These are phyloP conservation scores for Dillenia suffruticosa DNA, from an alignment of 164 flowering plant genomes.

Conservation along the genomic window DNA sequence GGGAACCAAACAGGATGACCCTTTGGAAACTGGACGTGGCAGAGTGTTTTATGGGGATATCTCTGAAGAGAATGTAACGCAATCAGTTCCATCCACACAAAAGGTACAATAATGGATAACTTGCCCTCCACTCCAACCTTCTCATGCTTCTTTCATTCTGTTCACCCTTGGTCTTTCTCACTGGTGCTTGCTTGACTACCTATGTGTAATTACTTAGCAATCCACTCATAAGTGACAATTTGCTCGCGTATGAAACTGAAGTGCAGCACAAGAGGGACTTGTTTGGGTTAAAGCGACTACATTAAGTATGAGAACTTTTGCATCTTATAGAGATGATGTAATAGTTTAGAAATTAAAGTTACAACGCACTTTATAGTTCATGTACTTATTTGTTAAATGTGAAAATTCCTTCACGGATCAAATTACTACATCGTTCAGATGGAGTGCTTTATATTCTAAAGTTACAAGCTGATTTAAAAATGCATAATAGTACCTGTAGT, in stretches of 20 bases:
- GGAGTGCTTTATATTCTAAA: background rate
- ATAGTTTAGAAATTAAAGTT: no score
- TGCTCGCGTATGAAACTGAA: no score
- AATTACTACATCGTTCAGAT: no score
- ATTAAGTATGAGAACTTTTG: no score
- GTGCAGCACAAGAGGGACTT: no score
- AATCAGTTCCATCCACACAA: slow-evolving; percentile 13
- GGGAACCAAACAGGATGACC: background rate
- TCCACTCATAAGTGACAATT: no score
- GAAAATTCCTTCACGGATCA: no score
- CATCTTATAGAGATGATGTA: no score
- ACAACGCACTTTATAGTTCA: no score
- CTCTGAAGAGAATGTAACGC: slow-evolving; percentile 4
- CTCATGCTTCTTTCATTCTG: background rate
- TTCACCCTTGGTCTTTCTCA: background rate
- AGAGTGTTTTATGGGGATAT: slow-evolving; percentile 7
- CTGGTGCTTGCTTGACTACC: background rate
- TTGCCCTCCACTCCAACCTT: background rate
- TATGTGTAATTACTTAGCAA: background rate
- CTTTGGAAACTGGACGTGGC: background rate
- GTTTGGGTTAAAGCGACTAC: no score
- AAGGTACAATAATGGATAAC: slow-evolving; percentile 17
- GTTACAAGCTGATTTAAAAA: background rate
- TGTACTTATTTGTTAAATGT: no score
- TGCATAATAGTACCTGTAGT: background rate